Base-by-base conservation (phyloP, 208 protist species). In the Leishmania amazonensis region DNA sequence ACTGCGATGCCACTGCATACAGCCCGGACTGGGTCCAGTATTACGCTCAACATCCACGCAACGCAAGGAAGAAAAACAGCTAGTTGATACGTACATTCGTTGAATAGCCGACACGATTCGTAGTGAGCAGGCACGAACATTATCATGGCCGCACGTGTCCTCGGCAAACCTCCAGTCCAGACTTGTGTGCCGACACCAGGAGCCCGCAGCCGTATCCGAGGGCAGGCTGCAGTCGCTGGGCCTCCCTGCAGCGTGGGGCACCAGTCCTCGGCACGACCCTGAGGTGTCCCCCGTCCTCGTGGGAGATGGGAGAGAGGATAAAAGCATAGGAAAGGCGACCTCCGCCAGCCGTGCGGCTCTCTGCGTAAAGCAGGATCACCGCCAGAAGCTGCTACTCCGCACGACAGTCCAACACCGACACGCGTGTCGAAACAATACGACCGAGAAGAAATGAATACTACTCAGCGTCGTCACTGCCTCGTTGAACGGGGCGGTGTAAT, bases 401-500 rank as follows among this genome's bases (percentile, higher is more conserved):
- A 74, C 24, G 1, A 40, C 28, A 8, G 45, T 35, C 70, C 28
- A 54, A 51, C 5, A n/a, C 21, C 24, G 11, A 21, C 45, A 53
- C 42, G 9, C 11, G 2, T 31, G 40, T 28, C 2, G 54, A 51
- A 7, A 17, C 51, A 21, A 2, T 54, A 54, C 15, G 17, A 15
- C 45, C 45, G 0, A 42, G 35, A 72, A 45, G 24, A n/a, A 68
- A 19, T 24, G n/a, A 31, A 74, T 28, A 21, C 40, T 11, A 38
- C 35, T 5, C 38, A 31, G 2, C 17, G 24, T 17, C 13, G 31
- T 75, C 62, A 85, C 31, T n/a, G 57, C 58, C 42, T 75, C 13
- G 38, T 76, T 24, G 64, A 79, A 24, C 78, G 82, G 0, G 77
- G n/a, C 47, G 78, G 78, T 74, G 81, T 35, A 82, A 65, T 47